phyloP scores from a whole-genome alignment of 768 basidiomycete species.

The Termitomyces sp. region DNA sequence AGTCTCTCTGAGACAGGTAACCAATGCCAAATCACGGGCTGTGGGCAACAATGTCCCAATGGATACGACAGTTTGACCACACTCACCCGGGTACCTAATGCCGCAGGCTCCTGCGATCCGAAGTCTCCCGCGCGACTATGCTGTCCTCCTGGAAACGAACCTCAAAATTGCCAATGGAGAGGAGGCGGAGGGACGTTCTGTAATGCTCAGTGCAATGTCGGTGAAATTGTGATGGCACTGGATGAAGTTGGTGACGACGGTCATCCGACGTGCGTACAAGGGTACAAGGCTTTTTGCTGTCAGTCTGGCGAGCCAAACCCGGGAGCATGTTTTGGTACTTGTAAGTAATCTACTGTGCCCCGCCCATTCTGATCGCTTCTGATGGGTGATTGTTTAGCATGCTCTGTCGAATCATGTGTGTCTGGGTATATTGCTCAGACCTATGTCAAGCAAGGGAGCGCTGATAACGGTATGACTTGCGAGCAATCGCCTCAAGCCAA shows the following conservation, averaged over 20 bases:
- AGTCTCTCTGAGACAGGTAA: slow-evolving; percentile 1
- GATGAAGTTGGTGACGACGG: neutral
- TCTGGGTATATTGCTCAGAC: neutral
- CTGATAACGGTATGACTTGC: neutral
- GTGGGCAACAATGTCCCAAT: neutral
- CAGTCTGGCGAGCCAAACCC: neutral
- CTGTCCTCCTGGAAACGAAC: neutral
- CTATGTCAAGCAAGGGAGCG: neutral
- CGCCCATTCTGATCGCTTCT: neutral
- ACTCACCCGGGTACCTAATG: neutral
- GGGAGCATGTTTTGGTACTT: neutral
- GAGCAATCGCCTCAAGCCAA: neutral
- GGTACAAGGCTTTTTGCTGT: neutral
- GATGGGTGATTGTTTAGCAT: neutral
- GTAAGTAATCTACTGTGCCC: neutral
- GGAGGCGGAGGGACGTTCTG: slow-evolving; percentile 1
- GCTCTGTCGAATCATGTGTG: neutral
- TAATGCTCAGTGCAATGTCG: neutral
- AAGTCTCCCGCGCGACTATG: neutral
- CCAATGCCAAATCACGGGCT: neutral
- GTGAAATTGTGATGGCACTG: neutral
- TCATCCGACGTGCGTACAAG: neutral
- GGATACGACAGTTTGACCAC: neutral
- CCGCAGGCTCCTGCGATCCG: neutral
- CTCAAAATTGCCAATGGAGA: neutral